Evolutionary conservation across 441 rosid species (phyloP), one percentile per base, ranked within the genome.

Genomic region (Pelargonium cotyledonis): DNA sequence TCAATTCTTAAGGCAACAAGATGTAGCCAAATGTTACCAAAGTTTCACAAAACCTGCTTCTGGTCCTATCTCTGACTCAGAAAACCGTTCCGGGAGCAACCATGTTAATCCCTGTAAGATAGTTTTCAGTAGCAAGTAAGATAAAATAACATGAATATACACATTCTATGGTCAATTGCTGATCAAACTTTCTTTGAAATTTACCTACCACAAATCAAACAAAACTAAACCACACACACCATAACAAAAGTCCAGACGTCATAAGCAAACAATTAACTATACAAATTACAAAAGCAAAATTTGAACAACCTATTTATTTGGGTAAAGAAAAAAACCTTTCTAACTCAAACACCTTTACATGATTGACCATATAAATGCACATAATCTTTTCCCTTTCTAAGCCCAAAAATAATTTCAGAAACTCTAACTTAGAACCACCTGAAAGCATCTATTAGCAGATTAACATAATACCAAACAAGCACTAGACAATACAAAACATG

Each of bases 41-140:
- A 90, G 68, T 83, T 81, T 85, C 93, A 94, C 97, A 91, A 85
- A 95, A 95, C 99, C 99, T 92, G 99, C 97, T 95, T 95, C 99
- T 84, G 97, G 96, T 77, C 95, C 95, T 68, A 95, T 92, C 85
- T 92, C 98, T 76, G 99, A 91, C 68, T 80, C 75, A 60, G 96
- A 88, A 79, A 95, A 92, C 73, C 95, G 81, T 81, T 89, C 99
- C 0, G 98, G 98, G 74, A 95, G 93, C 77, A 90, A 86, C 99
- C 98, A 95, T 47, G 98, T 92, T 73, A 95, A 80, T 78, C 96
- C 98, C 98, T 95, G 91, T 44, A 74, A 51, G 74, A 65, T 3
- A 19, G 31, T 69, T 72, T 66, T 44, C 60, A 69, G 65, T 3
- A 57, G 8, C 18, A 66, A 60, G 69, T 68, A 26, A 86, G 67